Evolutionary conservation across 768 basidiomycete genomes (phyloP), one percentile per base, ranked within the genome.

Genomic region (Trametes villosa): DNA sequence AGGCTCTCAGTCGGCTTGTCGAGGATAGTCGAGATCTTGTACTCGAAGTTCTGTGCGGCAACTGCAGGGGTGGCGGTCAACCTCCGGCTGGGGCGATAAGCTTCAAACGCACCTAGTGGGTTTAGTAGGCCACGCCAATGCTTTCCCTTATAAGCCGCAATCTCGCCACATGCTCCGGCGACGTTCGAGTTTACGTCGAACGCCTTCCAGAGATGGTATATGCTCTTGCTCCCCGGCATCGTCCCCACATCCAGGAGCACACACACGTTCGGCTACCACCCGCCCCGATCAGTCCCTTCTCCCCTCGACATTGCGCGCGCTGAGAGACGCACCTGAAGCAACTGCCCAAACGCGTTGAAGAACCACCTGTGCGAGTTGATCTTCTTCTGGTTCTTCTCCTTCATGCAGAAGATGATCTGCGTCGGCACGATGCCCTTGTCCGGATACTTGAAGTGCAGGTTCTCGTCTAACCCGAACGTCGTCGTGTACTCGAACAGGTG

Each of bases 331-430:
- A 89, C 91, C 76, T 91, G 90, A 29, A 98, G 74, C 71, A 96
- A 78, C 0, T 88, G 81, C 0, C 84, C 91, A 71, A 98, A 92
- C 0, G 94, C 96, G 71, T 97, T 98, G 75, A 98, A 97, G 74
- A 96, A 96, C 96, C 96, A 98, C 48, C 96, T 81, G 68, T 97
- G 95, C 47, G 90, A 92, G 72, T 97, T 98, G 70, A 98, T 96
- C 78, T 98, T 97, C 80, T 96, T 95, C 71, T 93, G 89, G 71
- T 96, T 98, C 78, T 86, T 91, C 78, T 96, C 94, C 78, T 94
- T 92, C 79, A 92, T 82, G 71, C 88, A 91, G 71, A 92, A 92
- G 31, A 98, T 87, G 49, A 92, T 94, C 71, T 96, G 96, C n/a
- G 90, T 94, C 2, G 94, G 95, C 13, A 94, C 89, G 41, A 96